Conservation (phyloP, 2,329 filamentous ascomycete genomes). For the Sclerotiophoma versabilis region DNA sequence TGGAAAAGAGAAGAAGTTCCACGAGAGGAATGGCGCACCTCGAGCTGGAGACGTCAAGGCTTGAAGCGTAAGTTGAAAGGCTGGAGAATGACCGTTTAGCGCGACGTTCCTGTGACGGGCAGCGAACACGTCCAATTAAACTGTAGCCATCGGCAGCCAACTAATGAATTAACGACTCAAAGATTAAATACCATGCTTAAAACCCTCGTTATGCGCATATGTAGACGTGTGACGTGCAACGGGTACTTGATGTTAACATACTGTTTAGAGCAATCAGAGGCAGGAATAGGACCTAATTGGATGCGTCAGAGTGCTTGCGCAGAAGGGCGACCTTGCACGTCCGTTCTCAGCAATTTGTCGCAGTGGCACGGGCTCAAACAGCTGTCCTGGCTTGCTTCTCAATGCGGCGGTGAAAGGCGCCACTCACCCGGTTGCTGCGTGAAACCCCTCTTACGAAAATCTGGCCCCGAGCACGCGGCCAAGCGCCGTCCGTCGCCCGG, state of each 20-base stretch:
- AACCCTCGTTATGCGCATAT: too few species aligned
- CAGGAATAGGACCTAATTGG: too few species aligned
- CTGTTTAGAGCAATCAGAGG: too few species aligned
- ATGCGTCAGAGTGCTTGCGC: neutral
- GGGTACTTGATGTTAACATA: too few species aligned
- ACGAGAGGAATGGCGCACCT: slow-evolving; percentile 59
- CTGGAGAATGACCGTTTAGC: too few species aligned
- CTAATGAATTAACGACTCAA: neutral
- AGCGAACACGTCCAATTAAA: neutral
- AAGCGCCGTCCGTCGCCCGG: slow-evolving; percentile 24
- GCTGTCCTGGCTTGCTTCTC: neutral
- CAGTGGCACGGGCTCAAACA: slow-evolving; percentile 1
- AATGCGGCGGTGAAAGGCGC: slow-evolving; percentile 11
- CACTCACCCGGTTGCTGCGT: slow-evolving; percentile 1
- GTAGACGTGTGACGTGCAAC: too few species aligned
- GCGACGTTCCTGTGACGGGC: neutral
- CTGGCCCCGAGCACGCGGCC: slow-evolving; percentile 17
- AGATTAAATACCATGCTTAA: too few species aligned
- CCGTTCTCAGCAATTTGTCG: neutral
- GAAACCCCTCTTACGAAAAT: slow-evolving; percentile 27
- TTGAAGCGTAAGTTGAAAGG: neutral
- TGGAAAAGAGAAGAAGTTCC: slow-evolving; percentile 49
- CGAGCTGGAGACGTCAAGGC: slow-evolving; percentile 49
- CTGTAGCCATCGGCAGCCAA: neutral
- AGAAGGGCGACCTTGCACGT: neutral